Evolutionary conservation across 2,329 filamentous ascomycete genomes (phyloP), one percentile per base, ranked within the genome.

Genomic region (Fusarium paranaense): DNA sequence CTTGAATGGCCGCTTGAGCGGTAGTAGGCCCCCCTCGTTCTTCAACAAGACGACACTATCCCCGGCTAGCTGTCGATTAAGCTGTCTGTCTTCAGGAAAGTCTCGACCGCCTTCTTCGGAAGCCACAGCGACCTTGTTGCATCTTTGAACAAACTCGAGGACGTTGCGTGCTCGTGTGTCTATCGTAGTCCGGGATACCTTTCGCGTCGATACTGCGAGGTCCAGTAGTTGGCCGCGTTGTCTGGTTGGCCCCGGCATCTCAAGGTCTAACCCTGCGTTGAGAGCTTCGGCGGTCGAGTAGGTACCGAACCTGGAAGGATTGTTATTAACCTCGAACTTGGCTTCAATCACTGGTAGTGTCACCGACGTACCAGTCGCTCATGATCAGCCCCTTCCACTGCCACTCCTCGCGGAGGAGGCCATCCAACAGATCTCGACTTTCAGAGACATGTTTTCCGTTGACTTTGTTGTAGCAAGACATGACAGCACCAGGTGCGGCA

Each of bases 1-100:
- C 71, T 85, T 83, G 69, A 57, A 52, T 1, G 20, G 20, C 11
- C 6, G n/a, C n/a, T 33, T 38, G 4, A 90, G 79, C 0, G 91
- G 91, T 1, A 93, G 83, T 2, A 90, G 80, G 16, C 83, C 82
- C 13, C 85, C 84, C 32, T 90, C 86, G 72, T 93, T 93, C 82
- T 93, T 92, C 64, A 93, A 83, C 30, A 93, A 84, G 1, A 93
- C 90, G 18, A 92, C 88, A 2, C 88, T 89, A 1, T 65, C 52
- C 1, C 27, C 35, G 7, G 65, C 65, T 0, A 67, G 60, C 3
- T 35, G n/a, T 9, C 60, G 40, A n/a, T 67, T 67, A 4, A 67
- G 33, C 1, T 32, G 14, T 11, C 65, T 32, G 30, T 64, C 60
- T 7, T 64, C 54, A 2, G 54, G 61, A 4, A 35, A 22, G 27